phyloP scores from a whole-genome alignment of 2,329 filamentous ascomycete species.

The Scortechinia acanthostroma region DNA sequence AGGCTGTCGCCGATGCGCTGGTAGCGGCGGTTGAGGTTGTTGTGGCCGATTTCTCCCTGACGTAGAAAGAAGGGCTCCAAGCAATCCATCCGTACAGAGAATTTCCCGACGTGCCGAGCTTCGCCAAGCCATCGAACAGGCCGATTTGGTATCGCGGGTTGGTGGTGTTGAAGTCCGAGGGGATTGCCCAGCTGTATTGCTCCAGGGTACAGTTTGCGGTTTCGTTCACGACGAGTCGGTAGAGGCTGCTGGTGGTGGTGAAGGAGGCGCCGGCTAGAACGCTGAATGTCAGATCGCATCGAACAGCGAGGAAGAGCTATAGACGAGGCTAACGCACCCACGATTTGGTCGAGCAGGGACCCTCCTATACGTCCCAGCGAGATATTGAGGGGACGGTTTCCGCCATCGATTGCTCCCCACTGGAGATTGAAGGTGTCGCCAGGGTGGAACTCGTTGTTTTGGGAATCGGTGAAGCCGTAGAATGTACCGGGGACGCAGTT shows the following conservation, averaged over 20 bases:
- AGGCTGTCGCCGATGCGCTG: background rate
- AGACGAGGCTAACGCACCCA: background rate
- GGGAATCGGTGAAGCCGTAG: background rate
- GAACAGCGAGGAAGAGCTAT: background rate
- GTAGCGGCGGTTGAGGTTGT: too few relatives aligned
- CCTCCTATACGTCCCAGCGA: background rate
- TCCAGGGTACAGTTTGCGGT: background rate
- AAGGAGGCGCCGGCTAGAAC: background rate
- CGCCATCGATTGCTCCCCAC: background rate
- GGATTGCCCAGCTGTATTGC: background rate
- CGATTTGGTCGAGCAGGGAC: background rate
- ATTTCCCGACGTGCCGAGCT: background rate
- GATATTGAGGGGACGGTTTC: background rate
- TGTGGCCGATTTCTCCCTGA: background rate
- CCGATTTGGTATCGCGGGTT: background rate
- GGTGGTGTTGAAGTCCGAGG: background rate
- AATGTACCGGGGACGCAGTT: background rate
- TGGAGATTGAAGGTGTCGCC: background rate
- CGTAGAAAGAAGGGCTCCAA: background rate
- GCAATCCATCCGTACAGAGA: background rate
- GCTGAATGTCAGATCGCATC: background rate
- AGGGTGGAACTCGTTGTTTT: background rate
- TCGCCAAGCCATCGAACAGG: background rate
- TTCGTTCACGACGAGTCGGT: background rate
- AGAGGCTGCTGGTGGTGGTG: background rate